A percentile compares a stretch with the other conserved stretches of the same genome.
Evolutionary conservation across 2,329 filamentous ascomycete species (phyloP).

Genomic region (Phialocephala subalpina): DNA sequence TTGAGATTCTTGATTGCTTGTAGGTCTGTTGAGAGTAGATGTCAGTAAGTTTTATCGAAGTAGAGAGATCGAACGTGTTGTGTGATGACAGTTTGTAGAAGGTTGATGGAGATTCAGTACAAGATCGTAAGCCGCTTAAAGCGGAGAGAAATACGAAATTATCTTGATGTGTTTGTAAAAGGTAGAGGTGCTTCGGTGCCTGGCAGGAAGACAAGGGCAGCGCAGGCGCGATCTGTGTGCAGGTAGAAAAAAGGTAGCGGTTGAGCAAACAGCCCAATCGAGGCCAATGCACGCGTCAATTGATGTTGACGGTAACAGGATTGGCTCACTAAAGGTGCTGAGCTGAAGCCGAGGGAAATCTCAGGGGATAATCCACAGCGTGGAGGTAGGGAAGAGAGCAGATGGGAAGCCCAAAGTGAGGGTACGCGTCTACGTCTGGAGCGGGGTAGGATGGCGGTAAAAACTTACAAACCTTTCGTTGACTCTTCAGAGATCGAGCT

Average conservation of each 20-base stretch:
- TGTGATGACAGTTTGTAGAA: too few species aligned
- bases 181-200: not conserved
- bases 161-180: not conserved
- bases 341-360: not conserved
- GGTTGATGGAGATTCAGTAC: too few species aligned
- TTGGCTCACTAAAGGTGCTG: too few species aligned
- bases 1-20: not conserved
- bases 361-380: not conserved
- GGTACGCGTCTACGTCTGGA: not conserved
- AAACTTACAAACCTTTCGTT: slow-evolving; percentile 23
- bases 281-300: not conserved
- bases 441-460: not conserved
- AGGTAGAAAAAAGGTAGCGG: not conserved
- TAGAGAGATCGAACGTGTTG: too few species aligned
- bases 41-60: not conserved
- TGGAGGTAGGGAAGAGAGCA: not conserved
- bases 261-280: not conserved
- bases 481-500: slow-evolving; percentile 22
- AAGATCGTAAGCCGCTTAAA: too few species aligned
- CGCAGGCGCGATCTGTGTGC: not conserved
- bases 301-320: not conserved
- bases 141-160: too few species aligned
- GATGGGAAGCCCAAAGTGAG: not conserved
- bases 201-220: not conserved
- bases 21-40: not conserved